Base-by-base conservation (phyloP, 1,284 basidiomycete species). In the Ceratobasidium sp. region DNA sequence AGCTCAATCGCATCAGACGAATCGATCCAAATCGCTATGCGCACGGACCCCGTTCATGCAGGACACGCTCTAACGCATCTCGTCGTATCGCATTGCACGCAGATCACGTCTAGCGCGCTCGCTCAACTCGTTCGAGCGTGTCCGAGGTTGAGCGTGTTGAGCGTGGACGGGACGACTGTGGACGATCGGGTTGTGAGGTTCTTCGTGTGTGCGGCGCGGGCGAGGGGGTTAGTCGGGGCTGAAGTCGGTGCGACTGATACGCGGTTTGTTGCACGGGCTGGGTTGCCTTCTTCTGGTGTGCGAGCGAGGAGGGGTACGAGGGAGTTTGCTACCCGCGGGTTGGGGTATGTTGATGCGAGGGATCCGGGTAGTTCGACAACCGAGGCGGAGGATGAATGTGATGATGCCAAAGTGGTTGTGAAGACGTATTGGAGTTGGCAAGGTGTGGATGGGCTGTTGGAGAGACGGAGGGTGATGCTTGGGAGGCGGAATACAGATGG, bases 371-470 rank as follows among this genome's bases (percentile, higher is more conserved):
- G 61, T 82, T 9, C 58, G 1, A 61, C 58, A 3, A 5, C 40
- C 0, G 61, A 64, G 15, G 90, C 89, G 82, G 90, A 93, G 84
- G 92, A 94, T 83, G 94, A 95, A 84, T 93, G 93, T 83, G 92
- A 94, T 79, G 88, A 89, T 81, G 84, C 82, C 80, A 86, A 91
- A n/a, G 91, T 96, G 10, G 91, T 93, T 67, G 82, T 97, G 80
- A 96, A 95, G 89, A 92, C 92, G 44, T 97, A 95, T 83, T 94
- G 94, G 86, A 91, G 92, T 72, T 97, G 95, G 95, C 92, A 94
- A 86, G 91, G 89, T 18, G 94, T 96, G 33, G 94, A 94, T 83
- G 89, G 90, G 0, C 92, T 94, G 77, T 88, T 88, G 77, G 86
- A 70, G n/a, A 51, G 68, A 23, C 10, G 68, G 10, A 44, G 68